Base-by-base conservation (phyloP, 257 asterid genomes). In the Henckelia pumila region DNA sequence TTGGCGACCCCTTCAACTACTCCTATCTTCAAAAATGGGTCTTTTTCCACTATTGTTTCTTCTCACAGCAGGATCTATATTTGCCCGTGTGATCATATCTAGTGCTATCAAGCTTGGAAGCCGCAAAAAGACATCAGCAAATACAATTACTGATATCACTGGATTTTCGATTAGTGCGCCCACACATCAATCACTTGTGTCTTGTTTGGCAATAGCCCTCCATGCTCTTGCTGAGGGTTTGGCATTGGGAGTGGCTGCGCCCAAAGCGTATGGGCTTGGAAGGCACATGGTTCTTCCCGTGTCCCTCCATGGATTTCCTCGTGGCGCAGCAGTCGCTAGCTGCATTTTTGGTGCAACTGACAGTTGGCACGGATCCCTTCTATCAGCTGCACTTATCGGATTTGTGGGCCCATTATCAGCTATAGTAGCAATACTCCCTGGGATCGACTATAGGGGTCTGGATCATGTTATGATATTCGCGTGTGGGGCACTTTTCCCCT, bases 281-380 rank as follows among this genome's bases (percentile, higher is more conserved):
- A 78, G 87, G 73, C 94, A 93, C 84, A 93, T 93, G 95, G 95
- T 93, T 70, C 94, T 93, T 19, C 99, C 99, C 0, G 99, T 88
- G 44, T 88, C 97, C 53, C 86, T 90, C 64, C 99, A 93, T 8
- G 99, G 99, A 14, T 83, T 93, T 65, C 97, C 97, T 3, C 86
- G 97, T 2, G 99, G 99, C 24, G 96, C 99, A 0, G 99, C 97
- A 14, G 99, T 88, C 5, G 97, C 99, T 7, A 93, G 99, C 83
- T 90, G 99, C 75, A 82, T 91, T 1, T 90, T 78, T 11, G 97
- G 95, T 47, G 95, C 95, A 2, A 93, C 99, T 0, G 88, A 80
- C 78, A 93, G 95, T 73, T 93, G 99, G 99, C 96, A 93, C 0
- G 88, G 85, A 1, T 75, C 99, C 22, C 89, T 93, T 4, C 49